phyloP scores from a whole-genome alignment of 768 basidiomycete species.

The Suillus ampliporus region DNA sequence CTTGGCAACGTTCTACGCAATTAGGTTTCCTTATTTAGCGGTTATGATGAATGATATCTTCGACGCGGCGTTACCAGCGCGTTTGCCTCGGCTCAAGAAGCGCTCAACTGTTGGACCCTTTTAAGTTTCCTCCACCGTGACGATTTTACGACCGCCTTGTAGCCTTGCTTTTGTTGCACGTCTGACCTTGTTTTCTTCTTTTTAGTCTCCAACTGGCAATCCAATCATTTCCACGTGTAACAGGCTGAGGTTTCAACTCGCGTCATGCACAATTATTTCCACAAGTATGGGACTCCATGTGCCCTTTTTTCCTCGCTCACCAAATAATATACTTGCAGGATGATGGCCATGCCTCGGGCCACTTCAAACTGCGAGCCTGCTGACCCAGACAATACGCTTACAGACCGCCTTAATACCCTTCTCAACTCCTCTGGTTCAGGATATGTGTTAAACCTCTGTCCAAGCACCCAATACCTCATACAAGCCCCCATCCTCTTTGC shows the following conservation, averaged over 20 bases:
- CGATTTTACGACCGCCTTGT: background rate
- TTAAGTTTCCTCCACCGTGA: background rate
- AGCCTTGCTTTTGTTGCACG: background rate
- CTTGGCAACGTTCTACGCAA: too few species aligned
- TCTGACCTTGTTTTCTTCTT: background rate
- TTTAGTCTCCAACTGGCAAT: too few species aligned
- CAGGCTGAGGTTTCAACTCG: background rate
- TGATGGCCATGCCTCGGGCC: slow-evolving; percentile 10
- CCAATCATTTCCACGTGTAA: background rate
- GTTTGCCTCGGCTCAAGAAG: background rate
- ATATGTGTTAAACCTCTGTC: slow-evolving; percentile 72
- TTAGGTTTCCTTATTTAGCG: too few species aligned
- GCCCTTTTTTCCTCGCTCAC: background rate
- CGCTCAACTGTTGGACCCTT: background rate
- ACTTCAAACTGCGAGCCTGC: slow-evolving; percentile 42
- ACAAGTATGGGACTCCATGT: slow-evolving; percentile 16
- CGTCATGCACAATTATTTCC: slow-evolving; percentile 20
- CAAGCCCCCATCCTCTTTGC: slow-evolving; percentile 70
- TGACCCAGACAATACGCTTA: slow-evolving; percentile 63
- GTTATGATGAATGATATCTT: too few species aligned
- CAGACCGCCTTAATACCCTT: slow-evolving; percentile 67
- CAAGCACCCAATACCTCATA: slow-evolving; percentile 63
- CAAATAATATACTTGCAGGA: background rate
- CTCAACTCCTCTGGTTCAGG: slow-evolving; percentile 70
- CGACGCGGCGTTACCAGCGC: background rate